Percentiles rank a stretch among this genome's conserved stretches.
Evolutionary conservation across 345 rosid species (phyloP).

Genomic region (Brassica cretica): DNA sequence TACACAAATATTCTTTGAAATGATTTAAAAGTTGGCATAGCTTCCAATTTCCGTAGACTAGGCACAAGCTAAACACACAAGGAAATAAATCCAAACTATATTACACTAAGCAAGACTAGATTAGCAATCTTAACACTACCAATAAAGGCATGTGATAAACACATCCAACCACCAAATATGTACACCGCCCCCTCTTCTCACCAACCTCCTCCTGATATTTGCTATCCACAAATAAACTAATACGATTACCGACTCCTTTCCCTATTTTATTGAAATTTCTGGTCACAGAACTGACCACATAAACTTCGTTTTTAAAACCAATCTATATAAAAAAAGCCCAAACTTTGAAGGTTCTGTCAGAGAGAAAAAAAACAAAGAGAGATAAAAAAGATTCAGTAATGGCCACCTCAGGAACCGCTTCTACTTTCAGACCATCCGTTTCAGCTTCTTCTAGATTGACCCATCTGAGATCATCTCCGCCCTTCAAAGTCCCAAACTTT

Average conservation of each 20-base stretch:
- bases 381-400: slow-evolving; percentile 21
- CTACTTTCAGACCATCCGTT: slow-evolving; percentile 33
- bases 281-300: neutral
- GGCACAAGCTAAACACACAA: no score
- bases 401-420: slow-evolving; percentile 37
- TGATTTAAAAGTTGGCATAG: neutral
- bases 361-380: neutral
- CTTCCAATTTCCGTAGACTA: neutral
- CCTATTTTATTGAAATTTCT: neutral
- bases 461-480: slow-evolving; percentile 12
- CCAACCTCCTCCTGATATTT: slow-evolving; percentile 12
- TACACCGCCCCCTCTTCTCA: slow-evolving; percentile 1
- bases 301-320: neutral
- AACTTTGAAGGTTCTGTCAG: slow-evolving; percentile 22
- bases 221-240: neutral
- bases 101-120: neutral
- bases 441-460: slow-evolving; percentile 24
- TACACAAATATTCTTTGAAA: neutral
- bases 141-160: slow-evolving; percentile 27
- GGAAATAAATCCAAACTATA: no score
- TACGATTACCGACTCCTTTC: neutral
- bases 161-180: slow-evolving; percentile 28
- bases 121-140: neutral
- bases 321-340: slow-evolving; percentile 16
- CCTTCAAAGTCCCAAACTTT: slow-evolving; percentile 33